Conservation (phyloP, 148 eudicot genomes). For the Oxyria digyna region DNA sequence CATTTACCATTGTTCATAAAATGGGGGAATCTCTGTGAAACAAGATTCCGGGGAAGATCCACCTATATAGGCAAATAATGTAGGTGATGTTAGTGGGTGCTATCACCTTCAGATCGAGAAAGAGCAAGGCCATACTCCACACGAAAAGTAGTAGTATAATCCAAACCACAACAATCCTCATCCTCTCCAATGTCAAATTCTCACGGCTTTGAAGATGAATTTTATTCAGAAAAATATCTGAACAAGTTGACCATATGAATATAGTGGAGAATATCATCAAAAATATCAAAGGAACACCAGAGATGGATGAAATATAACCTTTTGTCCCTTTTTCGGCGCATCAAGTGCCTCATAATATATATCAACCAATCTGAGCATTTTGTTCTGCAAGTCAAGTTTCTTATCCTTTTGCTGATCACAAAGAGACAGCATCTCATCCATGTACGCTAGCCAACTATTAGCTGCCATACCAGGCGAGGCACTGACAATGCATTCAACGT, state of each 20-base stretch:
- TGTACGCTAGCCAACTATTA: slow-evolving; percentile 41
- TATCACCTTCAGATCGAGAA: neutral
- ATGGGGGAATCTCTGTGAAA: slow-evolving; percentile 39
- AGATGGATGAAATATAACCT: slow-evolving; percentile 21
- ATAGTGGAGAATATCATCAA: neutral
- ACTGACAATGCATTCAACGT: slow-evolving; percentile 20
- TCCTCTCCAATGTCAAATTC: neutral
- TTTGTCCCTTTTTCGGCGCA: slow-evolving; percentile 64
- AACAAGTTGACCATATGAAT: neutral
- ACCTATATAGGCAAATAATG: slow-evolving; percentile 28
- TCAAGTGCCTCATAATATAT: slow-evolving; percentile 66
- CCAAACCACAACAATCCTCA: neutral
- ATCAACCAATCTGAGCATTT: slow-evolving; percentile 34
- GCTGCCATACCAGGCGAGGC: slow-evolving; percentile 33
- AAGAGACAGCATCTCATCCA: slow-evolving; percentile 42
- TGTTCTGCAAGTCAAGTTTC: slow-evolving; percentile 15
- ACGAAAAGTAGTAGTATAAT: neutral
- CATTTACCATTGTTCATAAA: too few species aligned
- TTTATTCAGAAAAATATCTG: neutral
- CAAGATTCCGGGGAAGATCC: slow-evolving; percentile 21
- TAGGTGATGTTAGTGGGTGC: neutral
- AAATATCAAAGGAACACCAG: neutral
- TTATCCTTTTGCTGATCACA: slow-evolving; percentile 20
- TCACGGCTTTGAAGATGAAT: neutral
- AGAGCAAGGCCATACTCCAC: neutral